Percentiles rank a stretch among this genome's conserved stretches.
Conservation (phyloP, 2,329 filamentous ascomycete genomes). For the Ascochyta lentis region DNA sequence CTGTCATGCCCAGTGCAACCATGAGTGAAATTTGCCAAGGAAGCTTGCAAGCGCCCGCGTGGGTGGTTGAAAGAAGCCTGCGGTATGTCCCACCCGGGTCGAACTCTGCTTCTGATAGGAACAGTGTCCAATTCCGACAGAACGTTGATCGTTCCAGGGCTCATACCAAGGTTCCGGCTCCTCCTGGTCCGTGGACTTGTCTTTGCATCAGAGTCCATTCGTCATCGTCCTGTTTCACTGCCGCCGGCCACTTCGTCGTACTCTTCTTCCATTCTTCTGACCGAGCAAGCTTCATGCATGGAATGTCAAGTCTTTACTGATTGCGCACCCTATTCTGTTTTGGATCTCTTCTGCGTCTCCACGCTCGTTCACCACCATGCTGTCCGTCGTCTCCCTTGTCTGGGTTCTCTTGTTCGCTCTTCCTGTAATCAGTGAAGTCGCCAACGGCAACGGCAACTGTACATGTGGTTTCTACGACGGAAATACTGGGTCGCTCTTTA, state of each 20-base stretch:
- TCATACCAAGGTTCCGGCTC: slow-evolving; percentile 8
- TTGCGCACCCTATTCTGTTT: not conserved
- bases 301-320: not conserved
- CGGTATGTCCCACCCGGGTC: not conserved
- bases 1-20: not conserved
- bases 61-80: not conserved
- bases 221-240: not conserved
- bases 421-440: slow-evolving; percentile 26
- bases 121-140: not conserved
- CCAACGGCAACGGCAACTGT: slow-evolving; percentile 43
- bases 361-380: slow-evolving; percentile 25
- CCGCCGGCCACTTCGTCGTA: slow-evolving; percentile 1
- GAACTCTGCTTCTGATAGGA: slow-evolving; percentile 4
- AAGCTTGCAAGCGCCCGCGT: slow-evolving; percentile 3
- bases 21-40: slow-evolving; percentile 1
- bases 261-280: not conserved
- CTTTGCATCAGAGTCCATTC: not conserved
- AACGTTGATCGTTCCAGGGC: slow-evolving; percentile 4
- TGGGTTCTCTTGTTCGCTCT: slow-evolving; percentile 24
- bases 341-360: slow-evolving; percentile 1
- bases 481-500: slow-evolving; percentile 50
- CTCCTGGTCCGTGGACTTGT: slow-evolving; percentile 5
- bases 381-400: slow-evolving; percentile 15
- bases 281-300: not conserved
- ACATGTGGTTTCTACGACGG: slow-evolving; percentile 56